A percentile compares a stretch with the other conserved stretches of the same genome.
phyloP scores from a whole-genome alignment of 257 asterid species.

The Solanum virginianum region DNA sequence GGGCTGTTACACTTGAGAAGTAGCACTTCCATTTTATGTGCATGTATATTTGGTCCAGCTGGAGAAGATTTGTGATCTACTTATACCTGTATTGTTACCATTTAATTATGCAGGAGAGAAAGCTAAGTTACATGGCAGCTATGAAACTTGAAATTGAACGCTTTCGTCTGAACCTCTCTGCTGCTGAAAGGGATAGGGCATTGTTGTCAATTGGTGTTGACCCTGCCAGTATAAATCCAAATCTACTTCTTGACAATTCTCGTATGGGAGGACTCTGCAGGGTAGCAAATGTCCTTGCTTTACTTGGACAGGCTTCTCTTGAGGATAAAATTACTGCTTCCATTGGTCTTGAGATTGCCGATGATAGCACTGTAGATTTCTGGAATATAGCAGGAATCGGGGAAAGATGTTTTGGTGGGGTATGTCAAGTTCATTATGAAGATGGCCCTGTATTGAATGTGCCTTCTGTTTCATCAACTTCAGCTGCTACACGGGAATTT shows the following conservation, averaged over 20 bases:
- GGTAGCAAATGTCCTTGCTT: constrained; percentile 55
- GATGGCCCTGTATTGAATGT: constrained; percentile 34
- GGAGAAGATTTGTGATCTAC: background rate
- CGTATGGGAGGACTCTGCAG: constrained; percentile 58
- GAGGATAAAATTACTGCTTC: constrained; percentile 82
- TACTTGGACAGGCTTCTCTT: constrained; percentile 71
- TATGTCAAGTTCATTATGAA: constrained; percentile 67
- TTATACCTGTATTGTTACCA: background rate
- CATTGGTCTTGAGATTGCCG: constrained; percentile 62
- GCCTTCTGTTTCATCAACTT: constrained; percentile 25
- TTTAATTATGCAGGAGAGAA: constrained; percentile 46
- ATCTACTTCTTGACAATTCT: constrained; percentile 60
- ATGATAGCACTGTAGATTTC: constrained; percentile 57
- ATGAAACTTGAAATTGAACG: constrained; percentile 94
- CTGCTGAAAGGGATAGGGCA: constrained; percentile 94
- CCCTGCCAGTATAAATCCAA: constrained; percentile 91
- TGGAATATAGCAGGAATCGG: constrained; percentile 72
- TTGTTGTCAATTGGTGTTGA: constrained; percentile 82
- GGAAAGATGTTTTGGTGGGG: constrained; percentile 62
- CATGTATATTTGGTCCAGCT: background rate
- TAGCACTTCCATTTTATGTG: background rate
- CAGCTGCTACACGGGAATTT: constrained; percentile 24
- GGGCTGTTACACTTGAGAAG: background rate
- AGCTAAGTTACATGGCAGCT: constrained; percentile 62
- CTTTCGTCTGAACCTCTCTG: constrained; percentile 68